Percentiles rank a stretch among this genome's conserved stretches.
These are phyloP conservation scores for Mikania micrantha DNA, from an alignment of 129 eudicot genomes.

Conservation along the genomic window DNA sequence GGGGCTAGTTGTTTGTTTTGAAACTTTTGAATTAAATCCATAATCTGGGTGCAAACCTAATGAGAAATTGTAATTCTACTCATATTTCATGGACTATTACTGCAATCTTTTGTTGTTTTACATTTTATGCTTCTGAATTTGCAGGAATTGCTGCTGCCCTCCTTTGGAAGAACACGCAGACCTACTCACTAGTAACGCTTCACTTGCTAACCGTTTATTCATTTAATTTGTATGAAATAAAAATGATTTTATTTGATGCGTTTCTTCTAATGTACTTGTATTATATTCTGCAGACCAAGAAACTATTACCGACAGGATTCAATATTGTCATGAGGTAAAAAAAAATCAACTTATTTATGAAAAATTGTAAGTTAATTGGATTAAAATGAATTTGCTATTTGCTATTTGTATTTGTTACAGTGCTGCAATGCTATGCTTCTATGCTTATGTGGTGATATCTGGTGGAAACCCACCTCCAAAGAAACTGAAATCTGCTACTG, in stretches of 20 bases:
- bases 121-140: constrained; percentile 13
- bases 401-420: constrained; percentile 15
- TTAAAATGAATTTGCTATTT: background rate
- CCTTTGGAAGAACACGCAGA: constrained; percentile 60
- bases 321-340: constrained; percentile 52
- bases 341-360: background rate
- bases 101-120: constrained; percentile 12
- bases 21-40: background rate
- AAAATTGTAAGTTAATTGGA: background rate
- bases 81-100: background rate
- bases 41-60: background rate
- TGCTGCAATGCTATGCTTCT: constrained; percentile 74
- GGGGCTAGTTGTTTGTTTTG: background rate
- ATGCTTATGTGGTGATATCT: constrained; percentile 61
- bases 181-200: constrained; percentile 60
- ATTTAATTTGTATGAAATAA: background rate
- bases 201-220: background rate
- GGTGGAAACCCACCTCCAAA: constrained; percentile 91
- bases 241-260: background rate
- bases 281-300: constrained; percentile 46
- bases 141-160: constrained; percentile 68
- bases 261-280: background rate
- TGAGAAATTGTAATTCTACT: background rate
- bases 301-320: constrained; percentile 52
- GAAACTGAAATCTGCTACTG: constrained; percentile 47